Evolutionary conservation across 2,329 filamentous ascomycete genomes (phyloP).

Genomic region (Biscogniauxia sp.): DNA sequence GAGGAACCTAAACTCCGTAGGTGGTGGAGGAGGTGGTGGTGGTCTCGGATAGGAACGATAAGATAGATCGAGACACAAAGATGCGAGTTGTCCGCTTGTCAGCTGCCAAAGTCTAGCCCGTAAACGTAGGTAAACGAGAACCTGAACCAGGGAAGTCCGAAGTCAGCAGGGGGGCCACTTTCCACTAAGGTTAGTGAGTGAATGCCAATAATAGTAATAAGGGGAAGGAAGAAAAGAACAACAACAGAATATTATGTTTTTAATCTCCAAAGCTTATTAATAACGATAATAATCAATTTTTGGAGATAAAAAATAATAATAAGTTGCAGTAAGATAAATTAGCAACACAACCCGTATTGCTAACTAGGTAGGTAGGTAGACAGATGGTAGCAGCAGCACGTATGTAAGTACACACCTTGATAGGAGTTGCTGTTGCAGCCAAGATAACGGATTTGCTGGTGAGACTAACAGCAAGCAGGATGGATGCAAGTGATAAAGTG

Average conservation of each 20-base stretch:
- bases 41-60: neutral
- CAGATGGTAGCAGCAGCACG: too few relatives aligned
- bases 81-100: neutral
- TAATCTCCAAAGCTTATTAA: too few relatives aligned
- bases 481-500: neutral
- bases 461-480: neutral
- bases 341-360: neutral
- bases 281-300: too few relatives aligned
- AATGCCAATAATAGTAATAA: neutral
- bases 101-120: neutral
- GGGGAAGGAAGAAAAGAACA: too few relatives aligned
- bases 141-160: neutral
- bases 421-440: neutral
- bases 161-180: neutral
- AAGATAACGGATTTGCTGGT: neutral
- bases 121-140: neutral
- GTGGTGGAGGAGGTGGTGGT: too few relatives aligned
- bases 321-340: neutral
- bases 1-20: neutral
- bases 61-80: neutral
- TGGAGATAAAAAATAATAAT: neutral
- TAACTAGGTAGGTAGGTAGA: too few relatives aligned
- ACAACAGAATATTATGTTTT: too few relatives aligned
- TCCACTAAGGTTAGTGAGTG: too few relatives aligned
- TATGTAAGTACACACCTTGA: neutral